phyloP scores from a whole-genome alignment of 2,329 filamentous ascomycete genomes.

The Scedosporium boydii region DNA sequence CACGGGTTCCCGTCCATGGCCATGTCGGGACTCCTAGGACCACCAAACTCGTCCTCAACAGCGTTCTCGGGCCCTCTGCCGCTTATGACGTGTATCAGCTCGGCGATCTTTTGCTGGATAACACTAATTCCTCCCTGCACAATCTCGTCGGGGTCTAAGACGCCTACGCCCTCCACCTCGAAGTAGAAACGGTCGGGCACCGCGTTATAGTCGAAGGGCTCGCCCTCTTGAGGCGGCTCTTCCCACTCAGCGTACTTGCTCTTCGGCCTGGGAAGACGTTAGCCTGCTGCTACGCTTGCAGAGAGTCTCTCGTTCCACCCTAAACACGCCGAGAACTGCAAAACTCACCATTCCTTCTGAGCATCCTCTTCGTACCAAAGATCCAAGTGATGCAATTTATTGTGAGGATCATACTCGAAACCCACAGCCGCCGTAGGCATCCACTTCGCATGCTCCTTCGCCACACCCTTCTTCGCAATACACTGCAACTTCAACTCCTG shows the following conservation, averaged over 20 bases:
- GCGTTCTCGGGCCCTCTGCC: conserved; percentile 43
- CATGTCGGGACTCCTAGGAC: conserved; percentile 56
- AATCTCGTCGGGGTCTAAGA: conserved; percentile 80
- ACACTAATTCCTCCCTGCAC: conserved; percentile 82
- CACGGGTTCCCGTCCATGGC: conserved; percentile 49
- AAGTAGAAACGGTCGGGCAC: conserved; percentile 81
- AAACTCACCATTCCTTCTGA: conserved; percentile 69
- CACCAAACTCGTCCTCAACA: conserved; percentile 51
- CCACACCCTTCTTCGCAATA: conserved; percentile 95
- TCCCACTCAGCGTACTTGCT: conserved; percentile 74
- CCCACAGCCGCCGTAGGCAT: conserved; percentile 83
- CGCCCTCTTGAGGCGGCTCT: conserved; percentile 68
- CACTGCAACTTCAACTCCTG: conserved; percentile 88
- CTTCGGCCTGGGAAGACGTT: conserved; percentile 54
- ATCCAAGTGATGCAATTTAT: conserved; percentile 85
- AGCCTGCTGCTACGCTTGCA: conserved; percentile 9
- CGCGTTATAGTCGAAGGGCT: conserved; percentile 85
- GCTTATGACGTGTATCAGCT: conserved; percentile 58
- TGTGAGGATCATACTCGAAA: conserved; percentile 97
- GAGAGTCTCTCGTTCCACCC: neutral
- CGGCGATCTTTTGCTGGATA: conserved; percentile 82
- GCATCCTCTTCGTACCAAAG: conserved; percentile 87
- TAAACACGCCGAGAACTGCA: neutral
- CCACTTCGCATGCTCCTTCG: conserved; percentile 99
- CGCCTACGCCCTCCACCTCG: conserved; percentile 83